A percentile compares a stretch with the other conserved stretches of the same genome.
phyloP scores from a whole-genome alignment of 257 asterid genomes.

The Solanum paucissectum region DNA sequence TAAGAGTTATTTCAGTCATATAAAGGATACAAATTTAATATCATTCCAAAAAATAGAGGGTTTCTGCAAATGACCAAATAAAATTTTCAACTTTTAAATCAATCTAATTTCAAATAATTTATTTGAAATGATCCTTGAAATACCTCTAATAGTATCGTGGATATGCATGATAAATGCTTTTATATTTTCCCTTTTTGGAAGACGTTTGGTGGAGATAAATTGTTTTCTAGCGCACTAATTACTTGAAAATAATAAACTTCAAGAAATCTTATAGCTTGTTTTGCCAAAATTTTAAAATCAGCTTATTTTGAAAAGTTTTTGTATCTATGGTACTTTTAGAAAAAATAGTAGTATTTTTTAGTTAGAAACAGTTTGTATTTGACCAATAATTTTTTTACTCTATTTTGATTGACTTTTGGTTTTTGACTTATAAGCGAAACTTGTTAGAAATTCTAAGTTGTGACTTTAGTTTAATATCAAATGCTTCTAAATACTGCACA shows the following conservation, averaged over 20 bases:
- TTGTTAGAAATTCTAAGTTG: no score
- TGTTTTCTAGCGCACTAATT: background rate
- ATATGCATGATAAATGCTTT: background rate
- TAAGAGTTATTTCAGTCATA: no score
- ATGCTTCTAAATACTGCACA: no score
- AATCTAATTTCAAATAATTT: no score
- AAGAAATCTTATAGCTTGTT: background rate
- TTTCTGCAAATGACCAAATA: background rate
- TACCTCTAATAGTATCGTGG: background rate
- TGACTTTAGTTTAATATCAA: no score
- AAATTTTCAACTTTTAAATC: no score
- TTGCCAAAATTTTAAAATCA: background rate
- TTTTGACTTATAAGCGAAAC: background rate
- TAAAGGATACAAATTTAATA: no score
- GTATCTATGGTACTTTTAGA: background rate
- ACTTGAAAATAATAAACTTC: background rate
- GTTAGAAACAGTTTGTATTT: no score
- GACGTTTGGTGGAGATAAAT: background rate
- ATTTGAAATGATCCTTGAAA: background rate
- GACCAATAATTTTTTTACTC: no score
- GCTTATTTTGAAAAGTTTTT: no score
- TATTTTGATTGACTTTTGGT: no score
- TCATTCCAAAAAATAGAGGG: background rate
- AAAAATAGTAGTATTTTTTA: no score
- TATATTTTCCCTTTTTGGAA: background rate